Evolutionary conservation across 1,284 basidiomycete species (phyloP), one percentile per base, ranked within the genome.

Genomic region (Clitocybe nebularis): DNA sequence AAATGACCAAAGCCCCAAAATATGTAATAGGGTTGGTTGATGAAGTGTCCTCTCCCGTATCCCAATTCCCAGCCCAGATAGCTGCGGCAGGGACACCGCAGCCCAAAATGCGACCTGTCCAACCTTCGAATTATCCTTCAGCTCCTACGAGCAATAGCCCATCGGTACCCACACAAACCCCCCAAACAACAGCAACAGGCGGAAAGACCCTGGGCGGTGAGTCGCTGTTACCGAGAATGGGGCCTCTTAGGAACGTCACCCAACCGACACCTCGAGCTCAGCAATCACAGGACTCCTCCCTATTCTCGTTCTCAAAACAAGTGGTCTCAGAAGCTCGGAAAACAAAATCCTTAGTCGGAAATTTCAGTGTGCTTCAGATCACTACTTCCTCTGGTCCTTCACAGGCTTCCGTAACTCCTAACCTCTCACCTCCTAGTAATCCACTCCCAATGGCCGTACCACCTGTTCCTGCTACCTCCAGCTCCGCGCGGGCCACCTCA

Each of bases 1-100:
- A 32, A 19, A 46, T 51, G 11, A 39, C 48, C 5, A 62, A 57
- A 43, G 49, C 65, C 11, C 75, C 84, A 39, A 81, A 77, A 50
- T 77, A 77, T 5, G 73, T 87, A 11, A 68, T 82, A 14, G 81
- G 80, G 6, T 61, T 86, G 5, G 87, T 88, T 49, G 78, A 80
- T 47, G 54, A 60, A 3, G 54, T 60, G 16, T 33, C 52, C 21
- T 61, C 61, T 20, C 51, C 60, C 10, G 48, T 53, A n/a, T 54
- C 56, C 5, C 45, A 53, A 26, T 62, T 61, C 1, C 58, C 61
- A 22, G 44, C 55, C 13, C 53, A 52, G 17, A 49, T 50, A 13
- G 51, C 37, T 38, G 48, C 49, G 24, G 53, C 51, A 39, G 54
- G 43, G 42, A 47, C 48, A 22, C 48, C 55, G 20, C 51, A 51